These are phyloP conservation scores for Citrus sinensis DNA, from an alignment of 345 rosid genomes.

Conservation along the genomic window DNA sequence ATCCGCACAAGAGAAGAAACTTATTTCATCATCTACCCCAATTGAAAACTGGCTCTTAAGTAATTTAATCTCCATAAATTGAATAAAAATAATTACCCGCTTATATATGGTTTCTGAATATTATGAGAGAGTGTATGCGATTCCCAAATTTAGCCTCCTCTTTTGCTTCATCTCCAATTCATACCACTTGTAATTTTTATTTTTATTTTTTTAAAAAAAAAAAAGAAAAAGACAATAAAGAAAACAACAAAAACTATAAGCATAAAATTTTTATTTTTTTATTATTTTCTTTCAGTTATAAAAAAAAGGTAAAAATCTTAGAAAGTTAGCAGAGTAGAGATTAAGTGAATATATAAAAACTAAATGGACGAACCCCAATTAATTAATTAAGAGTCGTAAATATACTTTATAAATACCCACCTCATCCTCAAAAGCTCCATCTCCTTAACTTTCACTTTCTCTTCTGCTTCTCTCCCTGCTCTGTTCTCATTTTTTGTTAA, in stretches of 20 bases:
- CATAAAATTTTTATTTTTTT: too few species aligned
- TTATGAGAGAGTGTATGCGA: constrained; percentile 4
- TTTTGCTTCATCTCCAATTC: constrained; percentile 21
- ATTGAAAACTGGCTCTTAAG: too few species aligned
- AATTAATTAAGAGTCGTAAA: constrained; percentile 1
- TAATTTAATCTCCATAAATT: background rate
- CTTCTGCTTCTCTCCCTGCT: constrained; percentile 37
- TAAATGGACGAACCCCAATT: background rate
- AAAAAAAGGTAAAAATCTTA: background rate
- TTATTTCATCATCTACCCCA: too few species aligned
- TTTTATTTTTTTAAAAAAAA: too few species aligned
- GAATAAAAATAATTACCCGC: background rate
- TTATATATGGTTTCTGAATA: constrained; percentile 23
- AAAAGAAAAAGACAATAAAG: background rate
- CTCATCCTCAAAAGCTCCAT: constrained; percentile 4
- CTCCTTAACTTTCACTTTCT: constrained; percentile 37
- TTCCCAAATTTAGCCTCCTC: constrained; percentile 32
- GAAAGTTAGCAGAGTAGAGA: background rate
- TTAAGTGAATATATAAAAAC: background rate
- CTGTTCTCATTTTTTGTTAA: constrained; percentile 16
- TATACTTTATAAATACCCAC: constrained; percentile 40
- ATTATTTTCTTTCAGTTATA: background rate
- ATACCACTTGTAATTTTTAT: constrained; percentile 10
- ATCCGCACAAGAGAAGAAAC: too few species aligned
- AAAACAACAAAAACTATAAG: background rate